Base-by-base conservation (phyloP, 2,329 filamentous ascomycete genomes). In the Canariomyces notabilis region DNA sequence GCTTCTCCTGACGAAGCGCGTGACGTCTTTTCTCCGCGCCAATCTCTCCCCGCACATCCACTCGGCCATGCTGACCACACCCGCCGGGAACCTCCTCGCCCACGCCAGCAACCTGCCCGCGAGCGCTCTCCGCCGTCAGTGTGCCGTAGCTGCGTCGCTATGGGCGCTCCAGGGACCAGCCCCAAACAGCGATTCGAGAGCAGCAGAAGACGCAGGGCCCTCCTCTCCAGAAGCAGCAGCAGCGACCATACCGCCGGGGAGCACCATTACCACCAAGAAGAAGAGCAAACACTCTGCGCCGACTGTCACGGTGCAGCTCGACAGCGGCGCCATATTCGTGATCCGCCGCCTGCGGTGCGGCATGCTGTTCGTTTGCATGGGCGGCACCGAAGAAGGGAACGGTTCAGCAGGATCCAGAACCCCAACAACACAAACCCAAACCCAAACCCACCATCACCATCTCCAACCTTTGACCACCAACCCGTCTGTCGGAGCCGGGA, bases 1-100 rank as follows among this genome's bases (percentile, higher is more conserved):
- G 20, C 71, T 81, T 48, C 72, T 89, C 66, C 72, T 88, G 50
- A 82, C 77, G 29, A 83, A 82, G 62, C 78, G 78, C 51, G 74
- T 84, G 54, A 80, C 79, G 21, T 67, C 74, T 49, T 83, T 83
- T 63, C 76, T 84, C 37, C 70, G 73, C 59, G 66, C 73, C 51
- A 78, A 80, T 61, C 75, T 80, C 53, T 75, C 75, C 6, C 61
- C 77, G 4, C 68, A 75, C 49, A 69, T 83, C 23, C 77, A 78
- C 50, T 80, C 79, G 3, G 73, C 79, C 45, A 73, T 82, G 50
- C 70, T 84, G 36, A 76, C 77, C 37, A 80, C 78, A 2, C 69
- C 74, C 1, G 74, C 76, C 32, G 80, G 80, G 56, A 81, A 81
- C 62, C 75, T 84, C 29, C 77, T 84, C 54, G 76, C 80, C 46